Conservation (phyloP, 2,329 filamentous ascomycete genomes). For the Neurospora sp. region DNA sequence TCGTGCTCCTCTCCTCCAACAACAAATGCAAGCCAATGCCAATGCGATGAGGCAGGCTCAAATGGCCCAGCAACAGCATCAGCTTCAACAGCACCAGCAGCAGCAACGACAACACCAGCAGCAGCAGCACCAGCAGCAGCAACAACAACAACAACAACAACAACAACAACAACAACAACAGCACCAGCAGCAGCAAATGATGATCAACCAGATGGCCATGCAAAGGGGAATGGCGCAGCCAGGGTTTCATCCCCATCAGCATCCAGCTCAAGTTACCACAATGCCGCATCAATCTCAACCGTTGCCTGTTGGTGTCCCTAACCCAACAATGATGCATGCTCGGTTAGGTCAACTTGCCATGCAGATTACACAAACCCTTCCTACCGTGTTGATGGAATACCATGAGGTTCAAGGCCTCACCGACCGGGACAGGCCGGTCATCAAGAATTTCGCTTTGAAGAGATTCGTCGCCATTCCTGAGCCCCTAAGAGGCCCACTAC, state of each 20-base stretch:
- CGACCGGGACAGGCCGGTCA: conserved; percentile 30
- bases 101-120: conserved; percentile 25
- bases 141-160: conserved; percentile 10
- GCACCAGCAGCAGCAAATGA: conserved; percentile 30
- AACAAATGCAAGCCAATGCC: conserved; percentile 31
- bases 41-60: conserved; percentile 20
- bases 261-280: conserved; percentile 45
- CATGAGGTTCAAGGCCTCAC: conserved; percentile 18
- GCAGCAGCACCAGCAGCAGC: conserved; percentile 19
- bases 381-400: conserved; percentile 11
- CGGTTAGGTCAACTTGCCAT: conserved; percentile 28
- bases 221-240: conserved; percentile 38
- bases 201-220: conserved; percentile 41
- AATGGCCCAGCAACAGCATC: conserved; percentile 10
- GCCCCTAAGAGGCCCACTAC: conserved; percentile 32
- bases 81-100: conserved; percentile 11
- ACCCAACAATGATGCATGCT: conserved; percentile 30
- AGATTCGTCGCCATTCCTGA: conserved; percentile 33
- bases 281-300: conserved; percentile 35
- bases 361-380: conserved; percentile 24
- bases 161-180: conserved; percentile 14
- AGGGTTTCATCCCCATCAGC: conserved; percentile 46
- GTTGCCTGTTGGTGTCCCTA: conserved; percentile 32
- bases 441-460: conserved; percentile 33
- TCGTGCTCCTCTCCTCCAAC: conserved; percentile 39